Evolutionary conservation across 2,329 filamentous ascomycete species (phyloP).

Genomic region (Bipolaris gigantea): DNA sequence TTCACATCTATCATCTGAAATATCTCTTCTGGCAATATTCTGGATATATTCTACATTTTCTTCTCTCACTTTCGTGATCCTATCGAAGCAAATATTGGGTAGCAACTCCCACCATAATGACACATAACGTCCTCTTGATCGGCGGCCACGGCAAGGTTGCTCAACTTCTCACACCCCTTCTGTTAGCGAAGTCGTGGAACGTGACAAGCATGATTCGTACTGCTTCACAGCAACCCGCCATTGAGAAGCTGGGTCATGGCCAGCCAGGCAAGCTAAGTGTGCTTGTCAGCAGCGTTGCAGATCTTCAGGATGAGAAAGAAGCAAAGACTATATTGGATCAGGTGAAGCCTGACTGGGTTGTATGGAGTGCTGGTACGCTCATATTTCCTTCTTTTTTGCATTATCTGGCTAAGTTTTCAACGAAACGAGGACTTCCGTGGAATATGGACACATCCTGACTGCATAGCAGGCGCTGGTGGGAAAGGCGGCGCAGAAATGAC

Average conservation of each 20-base stretch:
- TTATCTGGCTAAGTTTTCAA: not conserved
- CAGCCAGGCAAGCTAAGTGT: conserved; percentile 68
- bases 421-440: not conserved
- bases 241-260: conserved; percentile 63
- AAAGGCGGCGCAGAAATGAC: conserved; percentile 56
- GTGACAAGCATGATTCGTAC: conserved; percentile 79
- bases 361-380: conserved; percentile 66
- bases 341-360: conserved; percentile 65
- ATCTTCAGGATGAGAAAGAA: conserved; percentile 64
- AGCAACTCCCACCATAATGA: conserved; percentile 21
- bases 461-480: conserved; percentile 54
- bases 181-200: conserved; percentile 73
- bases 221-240: conserved; percentile 65
- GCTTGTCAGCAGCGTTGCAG: conserved; percentile 70
- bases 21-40: too few species aligned
- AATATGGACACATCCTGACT: not conserved
- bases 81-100: not conserved
- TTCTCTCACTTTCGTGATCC: not conserved
- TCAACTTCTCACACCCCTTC: conserved; percentile 72
- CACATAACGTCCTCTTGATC: conserved; percentile 63
- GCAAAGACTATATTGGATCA: conserved; percentile 65
- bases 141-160: conserved; percentile 82
- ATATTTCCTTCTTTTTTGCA: not conserved
- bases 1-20: not conserved
- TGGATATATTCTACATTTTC: not conserved